Evolutionary conservation across 116 monocot species (phyloP).

Genomic region (Papilionanthe hybrid): DNA sequence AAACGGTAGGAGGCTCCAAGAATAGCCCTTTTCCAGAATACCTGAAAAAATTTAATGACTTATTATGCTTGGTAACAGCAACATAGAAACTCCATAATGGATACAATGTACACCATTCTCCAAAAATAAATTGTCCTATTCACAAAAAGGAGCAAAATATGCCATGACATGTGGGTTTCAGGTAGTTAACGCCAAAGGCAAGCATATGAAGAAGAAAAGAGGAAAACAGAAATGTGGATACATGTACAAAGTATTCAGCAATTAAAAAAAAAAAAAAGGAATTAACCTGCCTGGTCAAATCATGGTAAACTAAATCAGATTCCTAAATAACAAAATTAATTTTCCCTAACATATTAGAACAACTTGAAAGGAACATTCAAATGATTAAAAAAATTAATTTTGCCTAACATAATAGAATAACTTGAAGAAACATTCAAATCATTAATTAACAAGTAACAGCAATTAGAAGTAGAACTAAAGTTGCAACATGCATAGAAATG

Average conservation of each 20-base stretch:
- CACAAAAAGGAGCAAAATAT: neutral
- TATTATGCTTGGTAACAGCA: neutral
- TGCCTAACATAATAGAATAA: too few relatives aligned
- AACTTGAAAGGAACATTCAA: too few relatives aligned
- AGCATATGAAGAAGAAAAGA: neutral
- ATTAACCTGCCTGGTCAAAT: neutral
- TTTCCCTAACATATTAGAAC: too few relatives aligned
- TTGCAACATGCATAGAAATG: too few relatives aligned
- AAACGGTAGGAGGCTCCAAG: conserved; percentile 70
- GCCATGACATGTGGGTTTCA: neutral
- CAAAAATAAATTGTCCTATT: neutral
- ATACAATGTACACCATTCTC: neutral
- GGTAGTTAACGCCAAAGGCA: neutral
- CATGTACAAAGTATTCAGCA: neutral
- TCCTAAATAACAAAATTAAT: too few relatives aligned
- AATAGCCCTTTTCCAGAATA: conserved; percentile 93
- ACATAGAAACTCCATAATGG: neutral
- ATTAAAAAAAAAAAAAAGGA: neutral
- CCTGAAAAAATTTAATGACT: conserved; percentile 33
- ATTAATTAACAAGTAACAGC: too few relatives aligned
- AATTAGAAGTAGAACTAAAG: too few relatives aligned
- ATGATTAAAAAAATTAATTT: too few relatives aligned
- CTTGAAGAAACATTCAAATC: too few relatives aligned
- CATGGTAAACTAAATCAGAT: neutral
- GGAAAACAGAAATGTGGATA: neutral